A percentile compares a stretch with the other conserved stretches of the same genome.
Evolutionary conservation across 1,284 basidiomycete species (phyloP).

Genomic region (Moniliophthora roreri): DNA sequence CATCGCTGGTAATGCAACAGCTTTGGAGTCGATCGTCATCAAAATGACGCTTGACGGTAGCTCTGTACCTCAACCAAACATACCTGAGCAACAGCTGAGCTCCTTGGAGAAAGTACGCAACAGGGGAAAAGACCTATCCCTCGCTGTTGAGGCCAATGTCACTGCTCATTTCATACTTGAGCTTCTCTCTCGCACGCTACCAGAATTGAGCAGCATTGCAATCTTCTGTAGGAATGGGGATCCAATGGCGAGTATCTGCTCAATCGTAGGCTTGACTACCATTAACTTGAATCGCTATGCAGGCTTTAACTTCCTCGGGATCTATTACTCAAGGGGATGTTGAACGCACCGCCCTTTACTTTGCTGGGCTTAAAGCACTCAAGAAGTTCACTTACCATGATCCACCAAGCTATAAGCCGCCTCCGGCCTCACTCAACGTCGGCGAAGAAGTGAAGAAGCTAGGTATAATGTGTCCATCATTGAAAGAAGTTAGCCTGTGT

Average conservation of each 20-base stretch:
- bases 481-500: neutral
- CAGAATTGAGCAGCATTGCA: neutral
- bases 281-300: no score
- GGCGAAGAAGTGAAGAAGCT: constrained; percentile 1
- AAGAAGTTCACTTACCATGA: neutral
- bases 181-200: neutral
- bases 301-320: neutral
- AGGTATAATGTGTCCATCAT: neutral
- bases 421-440: neutral
- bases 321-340: neutral
- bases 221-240: neutral
- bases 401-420: neutral
- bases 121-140: neutral
- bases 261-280: neutral
- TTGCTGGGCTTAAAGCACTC: neutral
- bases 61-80: neutral
- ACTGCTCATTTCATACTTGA: neutral
- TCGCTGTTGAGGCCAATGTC: neutral
- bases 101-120: neutral
- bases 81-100: neutral
- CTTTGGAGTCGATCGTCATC: neutral
- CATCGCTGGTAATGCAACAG: neutral
- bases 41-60: neutral
- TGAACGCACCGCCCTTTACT: neutral
- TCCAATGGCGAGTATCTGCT: neutral